Evolutionary conservation across 352 stramenopile species (phyloP), one percentile per base, ranked within the genome.

Genomic region (Plasmopara muralis): DNA sequence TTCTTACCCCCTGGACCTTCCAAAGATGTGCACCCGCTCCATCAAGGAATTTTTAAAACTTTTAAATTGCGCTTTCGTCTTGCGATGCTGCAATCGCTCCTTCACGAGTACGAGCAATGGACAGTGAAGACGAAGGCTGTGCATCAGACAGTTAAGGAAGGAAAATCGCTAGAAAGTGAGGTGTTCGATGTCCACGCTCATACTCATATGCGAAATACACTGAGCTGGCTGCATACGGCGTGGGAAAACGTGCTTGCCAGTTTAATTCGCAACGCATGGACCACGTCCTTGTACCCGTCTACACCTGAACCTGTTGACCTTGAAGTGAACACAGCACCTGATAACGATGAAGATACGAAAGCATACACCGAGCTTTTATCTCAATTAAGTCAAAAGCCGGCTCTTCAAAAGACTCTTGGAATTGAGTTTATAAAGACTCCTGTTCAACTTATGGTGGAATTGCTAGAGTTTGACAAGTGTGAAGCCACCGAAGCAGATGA

Each of bases 1-100:
- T 74, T 90, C 39, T 53, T 87, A 20, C 77, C 79, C 29, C 70
- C 77, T 13, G 68, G 70, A 8, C 55, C 72, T 4, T 60, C 57
- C 3, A 47, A 35, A 1, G 65, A 74, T 14, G 49, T 51, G 4
- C 74, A 89, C n/a, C 77, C 79, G 0, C 51, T 89, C n/a, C 67
- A 78, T 29, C 74, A 88, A 29, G 77, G 74, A 8, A 58, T 88
- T 12, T 48, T 80, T 15, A 55, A 65, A 2, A 70, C 66, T 6
- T 84, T 88, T 51, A 88, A 88, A 59, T 54, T 76, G 28, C 64
- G 66, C 0, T 90, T 79, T 43, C 77, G 79, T 28, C 66, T 64
- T 29, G 63, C 81, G 16, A 81, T 89, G 74, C 47, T 89, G 5
- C 62, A 63, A 5, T 63, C 68, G 6, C 43, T 89, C 43, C 16